Evolutionary conservation across 2,329 filamentous ascomycete genomes (phyloP), one percentile per base, ranked within the genome.

Genomic region (Penicillium fuscoglaucum): DNA sequence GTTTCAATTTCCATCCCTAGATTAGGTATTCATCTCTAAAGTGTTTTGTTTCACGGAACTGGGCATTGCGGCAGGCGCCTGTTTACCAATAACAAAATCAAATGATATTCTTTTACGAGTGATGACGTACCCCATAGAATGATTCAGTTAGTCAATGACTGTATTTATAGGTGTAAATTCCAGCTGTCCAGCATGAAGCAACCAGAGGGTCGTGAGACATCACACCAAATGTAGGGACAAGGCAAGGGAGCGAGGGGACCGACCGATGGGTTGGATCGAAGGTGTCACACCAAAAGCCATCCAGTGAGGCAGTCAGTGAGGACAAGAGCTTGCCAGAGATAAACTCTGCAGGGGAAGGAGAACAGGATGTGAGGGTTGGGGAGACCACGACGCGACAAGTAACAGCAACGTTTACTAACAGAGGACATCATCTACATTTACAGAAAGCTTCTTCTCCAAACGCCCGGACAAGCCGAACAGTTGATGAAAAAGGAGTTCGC

Each of bases 401-500:
- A 5, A 35, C 6, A 17, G 6, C 2, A 8, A 35, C 1, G 33
- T 8, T 3, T 8, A 35, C 6, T 2, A 35, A 17, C 2, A 6
- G 2, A 12, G 33, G 6, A 21, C 10, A 43, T 31, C 4, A 33
- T 33, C 0, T 26, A 17, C 3, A 0, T 24, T 13, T 24, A 24
- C 40, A 10, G n/a, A 17, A 41, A 21, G 9, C n/a, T 70, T 79
- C 83, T 86, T 87, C 85, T 77, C 84, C 82, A 80, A 82, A 71
- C 66, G 75, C 71, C 74, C 74, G 78, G 78, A 65, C 76, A 75
- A 80, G 79, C 83, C 79, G 78, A 67, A 72, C 69, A 62, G 68
- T 79, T 77, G 84, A 86, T 83, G 84, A 84, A 84, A 76, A 76
- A 41, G 8, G 39, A 71, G 60, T 71, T 89, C 84, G 87, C 87